Evolutionary conservation across 129 eudicot genomes (phyloP), one percentile per base, ranked within the genome.

Genomic region (Arctium lappa): DNA sequence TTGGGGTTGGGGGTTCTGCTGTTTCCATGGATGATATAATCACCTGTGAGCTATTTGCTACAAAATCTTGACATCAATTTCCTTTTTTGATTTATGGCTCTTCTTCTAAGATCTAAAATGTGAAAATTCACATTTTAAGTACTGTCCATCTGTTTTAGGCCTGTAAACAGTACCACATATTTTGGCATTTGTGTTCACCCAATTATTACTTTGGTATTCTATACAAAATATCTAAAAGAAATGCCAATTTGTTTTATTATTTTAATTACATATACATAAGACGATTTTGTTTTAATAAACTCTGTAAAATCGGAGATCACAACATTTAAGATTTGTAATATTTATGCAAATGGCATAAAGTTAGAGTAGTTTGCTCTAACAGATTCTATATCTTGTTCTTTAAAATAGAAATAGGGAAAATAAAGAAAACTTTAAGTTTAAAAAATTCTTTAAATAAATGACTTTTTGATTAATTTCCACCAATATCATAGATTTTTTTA

Each of bases 11-110:
- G 78, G 87, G 88, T 38, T 87, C 86, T 50, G 93, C 91, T 34
- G 81, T 88, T 72, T 88, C 91, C 72, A 77, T 91, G 84, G 93
- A 91, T 84, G 91, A 92, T 83, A 72, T 93, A 48, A 63, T 93
- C 74, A 93, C 97, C 9, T 95, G 94, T 75, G 99, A 95, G 84
- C 83, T 95, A 53, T 83, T 93, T 88, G 97, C 97, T 63, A 85
- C 82, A 66, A 92, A 88, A 84, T 85, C 86, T 74, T 88, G 80
- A 85, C 27, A 36, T 38, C 32, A 31, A 13, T 60, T 74, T 84
- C 10, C 29, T 30, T 71, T 71, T 32, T 42, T 39, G 31, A 60
- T 60, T 4, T 56, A 56, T 56, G 66, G 65, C 5, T 44, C 13
- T 44, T 56, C 66, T 56, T 60, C 68, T 16, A 60, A 60, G 9